Evolutionary conservation across 352 stramenopile genomes (phyloP).

Genomic region (Aphanomyces euteiches): DNA sequence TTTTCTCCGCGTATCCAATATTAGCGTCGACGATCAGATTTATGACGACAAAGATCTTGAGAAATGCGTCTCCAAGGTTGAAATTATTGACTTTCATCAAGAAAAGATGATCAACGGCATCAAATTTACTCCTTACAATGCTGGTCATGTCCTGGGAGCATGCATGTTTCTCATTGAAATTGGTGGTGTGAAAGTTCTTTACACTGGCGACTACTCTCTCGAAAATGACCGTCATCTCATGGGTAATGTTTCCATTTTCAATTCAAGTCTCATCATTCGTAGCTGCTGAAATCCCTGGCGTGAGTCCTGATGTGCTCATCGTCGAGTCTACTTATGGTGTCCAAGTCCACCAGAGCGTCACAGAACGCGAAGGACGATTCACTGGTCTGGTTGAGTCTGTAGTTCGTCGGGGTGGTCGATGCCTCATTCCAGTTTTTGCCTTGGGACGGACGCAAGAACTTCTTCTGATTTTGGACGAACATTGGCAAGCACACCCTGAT

Average conservation of each 20-base stretch:
- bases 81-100: slow-evolving; percentile 98
- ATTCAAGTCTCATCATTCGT: slow-evolving; percentile 29
- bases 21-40: slow-evolving; percentile 90
- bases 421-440: slow-evolving; percentile 98
- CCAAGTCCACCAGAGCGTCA: slow-evolving; percentile 93
- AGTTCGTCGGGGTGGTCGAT: slow-evolving; percentile 93
- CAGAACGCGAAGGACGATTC: slow-evolving; percentile 96
- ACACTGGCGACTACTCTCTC: slow-evolving; percentile 98
- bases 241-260: slow-evolving; percentile 71
- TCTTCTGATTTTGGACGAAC: slow-evolving; percentile 98
- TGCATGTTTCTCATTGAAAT: slow-evolving; percentile 99
- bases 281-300: slow-evolving; percentile 68
- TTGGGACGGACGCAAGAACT: slow-evolving; percentile 98
- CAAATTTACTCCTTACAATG: slow-evolving; percentile 98
- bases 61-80: slow-evolving; percentile 95
- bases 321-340: slow-evolving; percentile 98
- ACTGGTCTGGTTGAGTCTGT: slow-evolving; percentile 95
- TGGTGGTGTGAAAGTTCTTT: slow-evolving; percentile 95
- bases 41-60: slow-evolving; percentile 95
- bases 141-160: slow-evolving; percentile 98
- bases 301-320: slow-evolving; percentile 97
- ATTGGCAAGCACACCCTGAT: slow-evolving; percentile 94
- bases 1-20: slow-evolving; percentile 94
- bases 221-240: slow-evolving; percentile 98
- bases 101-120: slow-evolving; percentile 96